Conservation (phyloP, 495 filamentous ascomycete species). For the Trichoderma reesei region DNA sequence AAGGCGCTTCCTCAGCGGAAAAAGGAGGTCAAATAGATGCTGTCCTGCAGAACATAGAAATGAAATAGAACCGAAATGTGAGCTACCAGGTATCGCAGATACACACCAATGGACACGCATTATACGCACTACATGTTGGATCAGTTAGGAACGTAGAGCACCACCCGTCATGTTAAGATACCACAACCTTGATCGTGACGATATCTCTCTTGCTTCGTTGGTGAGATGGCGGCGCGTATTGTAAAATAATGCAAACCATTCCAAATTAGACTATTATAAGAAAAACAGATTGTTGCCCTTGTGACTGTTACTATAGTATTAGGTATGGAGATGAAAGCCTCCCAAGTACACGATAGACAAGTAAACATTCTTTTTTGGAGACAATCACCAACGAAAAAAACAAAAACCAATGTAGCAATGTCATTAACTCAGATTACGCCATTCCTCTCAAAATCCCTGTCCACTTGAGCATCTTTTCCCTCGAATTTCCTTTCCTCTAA, state of each 20-base stretch:
- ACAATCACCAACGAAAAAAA: slow-evolving; percentile 1
- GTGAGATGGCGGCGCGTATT: too few species aligned
- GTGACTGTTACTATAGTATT: background rate
- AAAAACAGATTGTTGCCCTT: background rate
- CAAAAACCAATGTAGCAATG: background rate
- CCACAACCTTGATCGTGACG: background rate
- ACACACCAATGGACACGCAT: too few species aligned
- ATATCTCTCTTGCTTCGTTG: background rate
- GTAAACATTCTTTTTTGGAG: slow-evolving; percentile 1
- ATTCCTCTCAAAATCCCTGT: background rate
- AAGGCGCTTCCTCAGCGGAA: slow-evolving; percentile 7
- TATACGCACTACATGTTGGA: background rate
- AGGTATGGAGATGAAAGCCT: background rate
- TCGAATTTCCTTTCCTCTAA: background rate
- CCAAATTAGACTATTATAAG: background rate
- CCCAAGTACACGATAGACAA: background rate
- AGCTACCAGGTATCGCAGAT: background rate
- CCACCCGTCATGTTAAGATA: too few species aligned
- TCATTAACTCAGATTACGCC: slow-evolving; percentile 4
- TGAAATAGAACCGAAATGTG: background rate
- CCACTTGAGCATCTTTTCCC: background rate
- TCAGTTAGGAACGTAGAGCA: background rate
- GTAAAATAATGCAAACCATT: background rate
- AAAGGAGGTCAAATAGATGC: slow-evolving; percentile 1
- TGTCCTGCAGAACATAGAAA: background rate